Evolutionary conservation across 2,329 filamentous ascomycete species (phyloP), one percentile per base, ranked within the genome.

Genomic region (Fusarium paranaense): DNA sequence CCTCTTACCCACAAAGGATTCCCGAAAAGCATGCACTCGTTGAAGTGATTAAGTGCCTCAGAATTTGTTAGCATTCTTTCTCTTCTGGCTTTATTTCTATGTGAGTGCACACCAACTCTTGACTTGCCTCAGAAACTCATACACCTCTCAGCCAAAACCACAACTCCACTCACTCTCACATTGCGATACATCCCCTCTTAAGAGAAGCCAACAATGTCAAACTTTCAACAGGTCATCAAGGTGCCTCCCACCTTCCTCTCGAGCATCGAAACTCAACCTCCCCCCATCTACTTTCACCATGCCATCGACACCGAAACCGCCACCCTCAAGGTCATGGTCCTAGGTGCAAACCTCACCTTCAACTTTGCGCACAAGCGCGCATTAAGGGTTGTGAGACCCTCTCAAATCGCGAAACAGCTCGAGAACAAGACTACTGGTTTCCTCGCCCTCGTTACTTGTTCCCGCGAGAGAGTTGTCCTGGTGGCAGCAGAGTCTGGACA

Each of bases 401-500:
- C 71, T 1, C 8, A 14, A 0, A 77, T 80, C 7, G 20, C 35
- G 0, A 6, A 1, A 0, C 69, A 68, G 9, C 76, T 83, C 1
- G 72, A 75, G 1, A 67, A 70, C 20, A 84, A 83, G 45, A 83
- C 82, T 0, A 72, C 75, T 0, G 82, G 82, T 1, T 84, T 83
- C 59, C 67, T 83, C 25, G 67, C 78, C 22, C 73, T 83, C 3
- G 69, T 74, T 1, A 50, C 57, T 1, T 62, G 64, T 3, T 30
- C 52, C 2, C 63, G 67, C 6, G 58, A 74, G 6, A 76, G 80
- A 9, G 66, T 76, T 10, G 73, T 84, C 33, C 63, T 83, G 11
- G 76, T 79, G 0, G 80, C 80, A 54, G 80, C 82, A 2, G 78
- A 83, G 65, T 81, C 79, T 56, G 82, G 82, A 2, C 81, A 84